A percentile compares a stretch with the other conserved stretches of the same genome.
Evolutionary conservation across 2,329 filamentous ascomycete species (phyloP).

Genomic region (Aspergillus brunneoviolaceus): DNA sequence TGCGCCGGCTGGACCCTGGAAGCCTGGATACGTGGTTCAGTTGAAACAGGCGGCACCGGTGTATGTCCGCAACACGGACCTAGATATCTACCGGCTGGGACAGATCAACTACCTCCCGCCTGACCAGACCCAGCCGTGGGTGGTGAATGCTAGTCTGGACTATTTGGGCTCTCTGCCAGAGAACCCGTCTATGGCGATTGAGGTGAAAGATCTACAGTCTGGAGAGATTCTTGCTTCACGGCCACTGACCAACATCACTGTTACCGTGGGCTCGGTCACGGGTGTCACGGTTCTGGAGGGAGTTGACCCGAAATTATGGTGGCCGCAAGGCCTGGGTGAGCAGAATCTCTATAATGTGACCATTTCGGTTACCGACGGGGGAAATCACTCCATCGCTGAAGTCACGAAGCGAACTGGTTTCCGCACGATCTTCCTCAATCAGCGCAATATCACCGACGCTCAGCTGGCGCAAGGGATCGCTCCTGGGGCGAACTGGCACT

Average conservation of each 20-base stretch:
- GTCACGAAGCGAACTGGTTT: slow-evolving; percentile 60
- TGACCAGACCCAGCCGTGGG: slow-evolving; percentile 58
- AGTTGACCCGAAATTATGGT: slow-evolving; percentile 57
- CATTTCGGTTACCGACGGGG: slow-evolving; percentile 45
- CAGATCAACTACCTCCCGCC: slow-evolving; percentile 60
- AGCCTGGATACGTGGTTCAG: slow-evolving; percentile 58
- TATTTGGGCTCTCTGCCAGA: slow-evolving; percentile 51
- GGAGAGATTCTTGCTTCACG: slow-evolving; percentile 43
- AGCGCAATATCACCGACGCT: slow-evolving; percentile 53
- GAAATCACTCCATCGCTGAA: slow-evolving; percentile 41
- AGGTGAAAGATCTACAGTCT: slow-evolving; percentile 45
- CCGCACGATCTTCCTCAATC: slow-evolving; percentile 61
- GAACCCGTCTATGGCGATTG: slow-evolving; percentile 48
- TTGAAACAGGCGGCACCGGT: slow-evolving; percentile 43
- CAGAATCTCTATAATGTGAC: slow-evolving; percentile 60
- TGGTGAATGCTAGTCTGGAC: slow-evolving; percentile 62
- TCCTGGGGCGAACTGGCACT: slow-evolving; percentile 62
- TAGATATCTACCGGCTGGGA: slow-evolving; percentile 60
- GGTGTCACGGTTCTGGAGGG: slow-evolving; percentile 48
- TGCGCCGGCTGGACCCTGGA: slow-evolving; percentile 63
- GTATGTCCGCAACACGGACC: slow-evolving; percentile 53
- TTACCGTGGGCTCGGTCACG: slow-evolving; percentile 47
- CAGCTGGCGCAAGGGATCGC: slow-evolving; percentile 56
- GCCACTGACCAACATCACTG: slow-evolving; percentile 41
- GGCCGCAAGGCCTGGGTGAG: slow-evolving; percentile 57